Base-by-base conservation (phyloP, 805 yeast genomes). In the Grigorovia jiainica region DNA sequence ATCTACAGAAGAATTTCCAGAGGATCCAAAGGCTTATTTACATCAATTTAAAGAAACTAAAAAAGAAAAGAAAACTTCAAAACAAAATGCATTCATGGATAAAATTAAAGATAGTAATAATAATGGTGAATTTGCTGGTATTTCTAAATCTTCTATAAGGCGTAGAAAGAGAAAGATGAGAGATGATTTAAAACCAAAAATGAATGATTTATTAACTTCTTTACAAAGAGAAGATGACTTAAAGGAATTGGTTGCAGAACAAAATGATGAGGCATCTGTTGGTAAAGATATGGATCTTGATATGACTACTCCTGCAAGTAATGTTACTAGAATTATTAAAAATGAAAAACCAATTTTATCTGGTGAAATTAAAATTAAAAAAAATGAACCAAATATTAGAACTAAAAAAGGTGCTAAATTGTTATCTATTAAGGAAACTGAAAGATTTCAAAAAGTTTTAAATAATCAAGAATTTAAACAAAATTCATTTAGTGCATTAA, bases 81-180 rank as follows among this genome's bases (percentile, higher is more conserved):
- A 67, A 23, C 66, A 62, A 31, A 65, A 58, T 41, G 65, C 71
- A 44, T 64, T 62, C 40, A 35, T 55, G 31, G 39, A 51, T 3
- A 50, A 49, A 36, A 47, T 59, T 5, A 47, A 47, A 40, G 51
- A 53, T 11, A 27, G 31, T 27, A 47, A 38, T 16, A 31, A 55
- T 3, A 34, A 20, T 3, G 47, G 43, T 18, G 69, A 43, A 52
- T 68, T 52, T 53, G 65, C 67, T 15, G 73, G 75, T 18, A 68
- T 83, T 34, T 78, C 87, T 17, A 83, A 82, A 55, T 78, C 86
- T 5, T 67, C 87, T 0, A 47, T 72, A 3, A 71, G 86, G 54
- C 70, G 80, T 58, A 71, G 86, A 49, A 79, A 79, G 51, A 75
- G 84, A 48, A 74, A 71, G 51, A 67, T 70, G 38, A 74, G 72